Base-by-base conservation (phyloP, 1,284 basidiomycete genomes). In the Chondrostereum purpureum region DNA sequence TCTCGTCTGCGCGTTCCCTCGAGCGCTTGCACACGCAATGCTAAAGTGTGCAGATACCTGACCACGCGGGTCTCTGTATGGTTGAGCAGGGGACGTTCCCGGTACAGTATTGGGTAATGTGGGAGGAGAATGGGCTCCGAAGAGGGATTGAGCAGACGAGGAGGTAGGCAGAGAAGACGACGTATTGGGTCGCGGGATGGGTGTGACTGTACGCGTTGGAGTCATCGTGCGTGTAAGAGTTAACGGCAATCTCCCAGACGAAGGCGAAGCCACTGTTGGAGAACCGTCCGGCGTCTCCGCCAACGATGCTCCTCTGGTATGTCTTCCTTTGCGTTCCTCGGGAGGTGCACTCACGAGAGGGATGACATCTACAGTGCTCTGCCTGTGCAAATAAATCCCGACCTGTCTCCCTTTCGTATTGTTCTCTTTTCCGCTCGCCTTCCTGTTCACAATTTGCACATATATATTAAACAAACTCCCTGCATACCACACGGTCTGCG, bases 311-410 rank as follows among this genome's bases (percentile, higher is more conserved):
- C 54, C 55, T 16, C 59, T 54, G 27, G 41, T 47, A 43, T 62
- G 58, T 16, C 48, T 44, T 55, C 24, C 35, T n/a, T 33, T 36
- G 38, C 14, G 23, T 17, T 8, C 44, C 33, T n/a, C 44, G 18
- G 11, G 16, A n/a, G 64, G 69, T 4, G 64, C 58, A 49, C 69
- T 69, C 37, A 61, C 52, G 0, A 67, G 58, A 56, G 86, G 68
- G 33, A 88, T 75, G 4, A 77, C 73, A 50, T 88, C 88, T 35
- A 85, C 73, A 48, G 70, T 78, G 23, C 81, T 86, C 62, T 94
- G 91, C 8, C 92, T 75, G 58, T 94, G 91, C 2, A 97, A 73
- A 57, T 96, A 97, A 41, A 96, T 81, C 1, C 93, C 92, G 0
- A 96, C 72, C 60, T 96, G 92, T 1, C 78, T 3, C 77, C 70